A percentile compares a stretch with the other conserved stretches of the same genome.
Evolutionary conservation across 768 basidiomycete genomes (phyloP).

Genomic region (Tulasnella sp.): DNA sequence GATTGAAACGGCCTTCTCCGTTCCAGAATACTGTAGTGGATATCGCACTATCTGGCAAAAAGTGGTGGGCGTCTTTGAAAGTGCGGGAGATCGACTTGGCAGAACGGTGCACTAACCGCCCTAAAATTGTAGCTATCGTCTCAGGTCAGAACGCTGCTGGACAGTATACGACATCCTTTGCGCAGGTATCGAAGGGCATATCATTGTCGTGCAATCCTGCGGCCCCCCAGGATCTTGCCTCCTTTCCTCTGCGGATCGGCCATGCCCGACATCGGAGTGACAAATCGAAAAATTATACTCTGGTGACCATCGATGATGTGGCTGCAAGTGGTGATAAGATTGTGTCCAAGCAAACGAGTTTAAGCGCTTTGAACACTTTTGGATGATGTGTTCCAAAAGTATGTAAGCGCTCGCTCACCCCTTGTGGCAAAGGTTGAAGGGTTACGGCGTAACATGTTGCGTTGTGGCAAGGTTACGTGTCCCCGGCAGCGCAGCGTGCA

Average conservation of each 20-base stretch:
- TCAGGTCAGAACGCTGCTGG: conserved; percentile 8
- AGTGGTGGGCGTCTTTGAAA: conserved; percentile 37
- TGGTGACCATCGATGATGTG: conserved; percentile 25
- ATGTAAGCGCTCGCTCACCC: too few species aligned
- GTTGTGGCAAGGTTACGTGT: too few species aligned
- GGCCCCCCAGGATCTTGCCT: conserved; percentile 21
- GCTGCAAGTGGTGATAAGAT: conserved; percentile 19
- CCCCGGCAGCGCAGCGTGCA: too few species aligned
- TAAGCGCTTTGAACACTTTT: too few species aligned
- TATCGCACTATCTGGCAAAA: conserved; percentile 32
- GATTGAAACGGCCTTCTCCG: conserved; percentile 34
- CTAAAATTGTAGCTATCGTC: conserved; percentile 8
- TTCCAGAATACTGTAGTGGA: conserved; percentile 36
- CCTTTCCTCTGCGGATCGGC: conserved; percentile 21
- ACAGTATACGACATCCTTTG: conserved; percentile 31
- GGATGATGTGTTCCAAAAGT: too few species aligned
- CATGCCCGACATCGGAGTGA: conserved; percentile 9
- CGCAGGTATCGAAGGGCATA: conserved; percentile 34
- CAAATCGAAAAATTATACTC: conserved; percentile 21
- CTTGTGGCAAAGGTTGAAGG: too few species aligned
- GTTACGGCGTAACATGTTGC: too few species aligned
- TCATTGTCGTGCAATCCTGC: conserved; percentile 22
- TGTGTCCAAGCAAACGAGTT: too few species aligned
- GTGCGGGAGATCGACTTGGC: conserved; percentile 25
- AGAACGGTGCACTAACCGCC: neutral